These are phyloP conservation scores for Populus euphratica DNA, from an alignment of 345 rosid genomes.

Conservation along the genomic window DNA sequence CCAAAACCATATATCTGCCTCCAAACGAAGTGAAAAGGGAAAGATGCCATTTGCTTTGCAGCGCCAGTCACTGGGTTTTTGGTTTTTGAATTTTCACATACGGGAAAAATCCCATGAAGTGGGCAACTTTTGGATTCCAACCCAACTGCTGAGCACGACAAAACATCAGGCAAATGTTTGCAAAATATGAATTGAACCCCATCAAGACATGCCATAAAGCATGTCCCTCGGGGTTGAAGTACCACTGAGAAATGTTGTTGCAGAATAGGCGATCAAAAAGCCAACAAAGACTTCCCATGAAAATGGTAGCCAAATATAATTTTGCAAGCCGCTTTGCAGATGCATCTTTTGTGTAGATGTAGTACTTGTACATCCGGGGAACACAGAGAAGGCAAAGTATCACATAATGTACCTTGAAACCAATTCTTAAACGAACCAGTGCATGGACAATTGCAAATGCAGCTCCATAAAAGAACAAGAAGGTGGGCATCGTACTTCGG, in stretches of 20 bases:
- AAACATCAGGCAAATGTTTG: constrained; percentile 95
- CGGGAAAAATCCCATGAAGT: constrained; percentile 57
- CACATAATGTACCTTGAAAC: constrained; percentile 82
- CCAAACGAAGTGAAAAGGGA: neutral
- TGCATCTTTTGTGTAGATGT: constrained; percentile 66
- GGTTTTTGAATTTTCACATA: constrained; percentile 81
- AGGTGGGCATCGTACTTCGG: constrained; percentile 89
- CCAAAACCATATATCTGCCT: constrained; percentile 7
- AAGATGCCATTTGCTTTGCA: neutral
- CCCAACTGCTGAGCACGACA: constrained; percentile 82
- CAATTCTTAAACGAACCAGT: constrained; percentile 56
- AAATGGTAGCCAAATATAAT: constrained; percentile 57
- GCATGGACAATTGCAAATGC: constrained; percentile 74
- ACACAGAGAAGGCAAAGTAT: constrained; percentile 77
- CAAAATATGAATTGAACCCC: constrained; percentile 86
- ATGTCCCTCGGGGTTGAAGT: constrained; percentile 82
- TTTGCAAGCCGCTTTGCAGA: constrained; percentile 73
- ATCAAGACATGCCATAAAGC: constrained; percentile 86
- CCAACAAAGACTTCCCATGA: constrained; percentile 67
- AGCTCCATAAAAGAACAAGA: constrained; percentile 84
- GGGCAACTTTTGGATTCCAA: constrained; percentile 69
- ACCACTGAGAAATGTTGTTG: constrained; percentile 52
- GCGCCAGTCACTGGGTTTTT: constrained; percentile 29
- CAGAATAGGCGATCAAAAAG: constrained; percentile 65
- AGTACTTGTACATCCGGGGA: constrained; percentile 94